phyloP scores from a whole-genome alignment of 2,329 filamentous ascomycete species.

The Colletotrichum magnum region DNA sequence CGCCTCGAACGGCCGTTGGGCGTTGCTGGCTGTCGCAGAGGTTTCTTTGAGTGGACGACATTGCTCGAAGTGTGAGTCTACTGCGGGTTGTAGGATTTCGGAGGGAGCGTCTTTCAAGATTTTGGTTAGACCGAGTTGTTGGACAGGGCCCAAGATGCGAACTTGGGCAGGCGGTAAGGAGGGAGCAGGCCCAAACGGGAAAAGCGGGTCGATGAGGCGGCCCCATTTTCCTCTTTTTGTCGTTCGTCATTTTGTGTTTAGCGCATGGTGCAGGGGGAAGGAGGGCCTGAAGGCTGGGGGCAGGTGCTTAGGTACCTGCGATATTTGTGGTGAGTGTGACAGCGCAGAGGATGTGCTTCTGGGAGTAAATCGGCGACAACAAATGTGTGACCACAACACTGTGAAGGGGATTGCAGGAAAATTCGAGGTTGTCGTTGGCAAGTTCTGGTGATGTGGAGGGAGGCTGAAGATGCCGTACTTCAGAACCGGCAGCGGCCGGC shows the following conservation, averaged over 20 bases:
- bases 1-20: constrained; percentile 6
- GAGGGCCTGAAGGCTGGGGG: background rate
- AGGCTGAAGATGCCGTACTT: no score
- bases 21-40: background rate
- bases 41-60: background rate
- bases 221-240: constrained; percentile 21
- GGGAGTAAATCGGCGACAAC: no score
- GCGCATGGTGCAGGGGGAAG: background rate
- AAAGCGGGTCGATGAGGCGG: constrained; percentile 13
- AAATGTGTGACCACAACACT: no score
- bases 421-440: no score
- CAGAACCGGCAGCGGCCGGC: no score
- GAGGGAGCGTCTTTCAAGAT: background rate
- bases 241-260: constrained; percentile 26
- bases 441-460: no score
- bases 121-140: constrained; percentile 3
- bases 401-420: no score
- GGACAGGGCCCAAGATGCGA: constrained; percentile 9
- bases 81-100: background rate
- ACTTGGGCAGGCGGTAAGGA: constrained; percentile 16
- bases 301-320: background rate
- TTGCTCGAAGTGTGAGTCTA: background rate
- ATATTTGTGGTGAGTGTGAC: no score
- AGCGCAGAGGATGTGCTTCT: no score
- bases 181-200: constrained; percentile 7